These are phyloP conservation scores for Rhexocercosporidium sp. DNA, from an alignment of 2,329 filamentous ascomycete genomes.

Conservation along the genomic window DNA sequence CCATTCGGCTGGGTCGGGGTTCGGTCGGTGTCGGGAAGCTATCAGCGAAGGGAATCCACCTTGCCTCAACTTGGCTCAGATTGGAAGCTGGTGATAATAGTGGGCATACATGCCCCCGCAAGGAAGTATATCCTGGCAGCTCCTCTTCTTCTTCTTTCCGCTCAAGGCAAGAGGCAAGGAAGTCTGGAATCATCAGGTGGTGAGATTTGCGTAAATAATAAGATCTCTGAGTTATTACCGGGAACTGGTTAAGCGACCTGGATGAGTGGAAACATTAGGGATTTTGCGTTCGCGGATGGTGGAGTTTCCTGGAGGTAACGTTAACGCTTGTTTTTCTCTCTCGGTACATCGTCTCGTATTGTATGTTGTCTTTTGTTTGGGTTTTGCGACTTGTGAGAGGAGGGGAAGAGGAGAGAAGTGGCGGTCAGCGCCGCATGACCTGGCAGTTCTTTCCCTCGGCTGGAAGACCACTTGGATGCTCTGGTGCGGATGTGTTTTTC, in stretches of 20 bases:
- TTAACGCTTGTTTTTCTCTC: too few species aligned
- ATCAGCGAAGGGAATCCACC: not conserved
- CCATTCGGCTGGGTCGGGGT: slow-evolving; percentile 2
- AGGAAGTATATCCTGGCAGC: not conserved
- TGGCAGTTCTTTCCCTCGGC: not conserved
- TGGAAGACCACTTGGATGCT: not conserved
- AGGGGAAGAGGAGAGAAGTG: slow-evolving; percentile 1
- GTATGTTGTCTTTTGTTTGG: too few species aligned
- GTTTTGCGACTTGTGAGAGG: not conserved
- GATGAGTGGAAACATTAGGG: too few species aligned
- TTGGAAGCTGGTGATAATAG: slow-evolving; percentile 1
- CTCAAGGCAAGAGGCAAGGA: too few species aligned
- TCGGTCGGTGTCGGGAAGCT: not conserved
- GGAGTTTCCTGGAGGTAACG: not conserved
- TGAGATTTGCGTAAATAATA: not conserved
- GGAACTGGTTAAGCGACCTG: not conserved
- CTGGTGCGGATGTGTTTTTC: not conserved
- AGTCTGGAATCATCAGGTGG: too few species aligned
- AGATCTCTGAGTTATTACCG: not conserved
- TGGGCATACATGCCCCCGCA: not conserved
- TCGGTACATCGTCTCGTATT: too few species aligned
- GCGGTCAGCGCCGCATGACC: slow-evolving; percentile 3
- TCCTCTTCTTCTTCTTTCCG: too few species aligned
- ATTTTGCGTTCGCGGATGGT: not conserved
- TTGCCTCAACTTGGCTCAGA: not conserved